Base-by-base conservation (phyloP, 2,329 filamentous ascomycete species). In the Ophiostoma ulmi region DNA sequence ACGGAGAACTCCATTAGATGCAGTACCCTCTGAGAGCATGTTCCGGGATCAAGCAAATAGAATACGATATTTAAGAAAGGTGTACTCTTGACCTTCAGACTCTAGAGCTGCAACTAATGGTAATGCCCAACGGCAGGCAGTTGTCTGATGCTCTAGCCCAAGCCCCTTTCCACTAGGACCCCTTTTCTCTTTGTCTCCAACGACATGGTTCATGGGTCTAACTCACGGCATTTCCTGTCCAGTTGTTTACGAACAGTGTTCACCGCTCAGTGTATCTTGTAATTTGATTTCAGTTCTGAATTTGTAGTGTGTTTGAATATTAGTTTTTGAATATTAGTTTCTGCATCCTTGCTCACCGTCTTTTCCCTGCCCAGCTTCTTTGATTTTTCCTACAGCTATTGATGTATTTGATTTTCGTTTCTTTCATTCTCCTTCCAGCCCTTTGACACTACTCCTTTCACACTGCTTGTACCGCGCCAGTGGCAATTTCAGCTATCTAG, bases 161-260 rank as follows among this genome's bases (percentile, higher is more conserved):
- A 66, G 17, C 71, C 71, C 69, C 71, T 70, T 72, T 70, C 44
- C 69, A 67, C 71, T 44, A 39, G 35, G 22, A 44, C 38, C 70
- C 67, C 76, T 68, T 72, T 72, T 68, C 72, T 73, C 71, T 72
- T 72, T 69, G 66, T 73, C 69, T 71, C 74, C 77, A 75, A 79
- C 76, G 77, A 79, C 80, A 80, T 79, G 80, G 80, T 80, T 80
- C 80, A 78, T 77, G 79, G 80, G 76, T 80, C 76, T 74, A 78
- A 75, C 73, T 73, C 64, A 68, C 64, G 38, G 66, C 70, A 66
- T 22, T 67, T 69, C 22, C 65, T 69, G 55, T 66, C 67, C 41
- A 65, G 20, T 67, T 63, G 52, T 58, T 48, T 22, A 58, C 22
- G 52, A 58, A 26, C 52, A 22, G 52, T 58, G 52, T 26, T 58